Conservation (phyloP, 139 green algal genomes). For the Coelastrella sp. region DNA sequence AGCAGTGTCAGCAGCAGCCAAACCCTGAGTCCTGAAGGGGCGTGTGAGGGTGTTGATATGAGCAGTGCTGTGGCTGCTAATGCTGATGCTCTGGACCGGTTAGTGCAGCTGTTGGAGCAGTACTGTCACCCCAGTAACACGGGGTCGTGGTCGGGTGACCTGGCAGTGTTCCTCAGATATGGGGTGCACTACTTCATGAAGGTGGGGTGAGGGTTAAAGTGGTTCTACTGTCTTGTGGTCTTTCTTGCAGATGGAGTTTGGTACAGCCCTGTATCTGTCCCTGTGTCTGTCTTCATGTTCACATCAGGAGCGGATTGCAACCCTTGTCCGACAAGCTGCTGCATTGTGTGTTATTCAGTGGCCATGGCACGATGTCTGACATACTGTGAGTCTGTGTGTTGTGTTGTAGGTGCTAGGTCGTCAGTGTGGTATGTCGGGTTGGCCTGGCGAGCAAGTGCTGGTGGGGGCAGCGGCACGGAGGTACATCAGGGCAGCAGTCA, state of each 20-base stretch:
- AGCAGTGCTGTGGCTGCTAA: conserved; percentile 30
- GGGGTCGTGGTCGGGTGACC: conserved; percentile 52
- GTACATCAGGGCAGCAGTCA: conserved; percentile 68
- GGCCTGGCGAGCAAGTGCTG: conserved; percentile 34
- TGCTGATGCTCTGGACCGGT: conserved; percentile 55
- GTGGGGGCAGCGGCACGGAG: conserved; percentile 24
- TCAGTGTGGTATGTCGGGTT: conserved; percentile 19
- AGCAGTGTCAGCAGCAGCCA: not conserved
- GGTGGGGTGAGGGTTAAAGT: not conserved
- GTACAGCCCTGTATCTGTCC: not conserved
- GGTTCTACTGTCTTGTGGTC: too few species aligned
- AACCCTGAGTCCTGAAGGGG: not conserved
- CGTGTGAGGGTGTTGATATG: not conserved
- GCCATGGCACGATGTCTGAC: too few species aligned
- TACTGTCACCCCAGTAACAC: conserved; percentile 92
- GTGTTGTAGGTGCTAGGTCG: conserved; percentile 19
- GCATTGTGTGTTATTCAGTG: not conserved
- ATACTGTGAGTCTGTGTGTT: not conserved
- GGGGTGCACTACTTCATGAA: conserved; percentile 52
- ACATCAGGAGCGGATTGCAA: too few species aligned
- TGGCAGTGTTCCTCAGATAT: conserved; percentile 39
- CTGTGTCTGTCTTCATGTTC: too few species aligned
- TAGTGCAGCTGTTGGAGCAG: conserved; percentile 82
- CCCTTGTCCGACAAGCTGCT: not conserved
- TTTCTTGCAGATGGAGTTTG: not conserved